A percentile compares a stretch with the other conserved stretches of the same genome.
These are phyloP conservation scores for Verticillium longisporum DNA, from an alignment of 2,329 filamentous ascomycete genomes.

Conservation along the genomic window DNA sequence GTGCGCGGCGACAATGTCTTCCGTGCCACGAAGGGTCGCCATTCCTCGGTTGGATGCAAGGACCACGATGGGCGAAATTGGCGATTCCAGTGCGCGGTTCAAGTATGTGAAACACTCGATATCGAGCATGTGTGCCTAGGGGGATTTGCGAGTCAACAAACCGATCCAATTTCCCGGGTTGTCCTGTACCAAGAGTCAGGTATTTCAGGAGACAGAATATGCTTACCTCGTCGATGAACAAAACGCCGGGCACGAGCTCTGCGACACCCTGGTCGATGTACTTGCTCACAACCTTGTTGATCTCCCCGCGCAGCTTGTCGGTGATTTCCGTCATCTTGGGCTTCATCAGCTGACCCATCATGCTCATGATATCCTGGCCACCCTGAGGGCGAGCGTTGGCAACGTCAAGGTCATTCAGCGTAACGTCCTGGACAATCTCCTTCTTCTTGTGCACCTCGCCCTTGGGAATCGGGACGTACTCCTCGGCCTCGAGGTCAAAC, in stretches of 20 bases:
- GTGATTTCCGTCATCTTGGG: slow-evolving; percentile 99
- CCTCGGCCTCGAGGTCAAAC: slow-evolving; percentile 96
- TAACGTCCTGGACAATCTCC: slow-evolving; percentile 98
- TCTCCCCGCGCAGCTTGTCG: slow-evolving; percentile 89
- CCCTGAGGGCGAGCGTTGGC: slow-evolving; percentile 93
- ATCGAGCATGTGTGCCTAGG: slow-evolving; percentile 95
- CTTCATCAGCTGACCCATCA: slow-evolving; percentile 99
- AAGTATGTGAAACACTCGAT: slow-evolving; percentile 99
- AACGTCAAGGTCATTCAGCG: slow-evolving; percentile 91
- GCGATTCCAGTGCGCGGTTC: slow-evolving; percentile 93
- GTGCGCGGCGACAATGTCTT: slow-evolving; percentile 78
- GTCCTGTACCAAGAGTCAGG: neutral
- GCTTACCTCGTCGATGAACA: slow-evolving; percentile 94
- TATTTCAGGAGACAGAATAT: neutral
- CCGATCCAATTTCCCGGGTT: neutral
- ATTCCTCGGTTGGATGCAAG: slow-evolving; percentile 94
- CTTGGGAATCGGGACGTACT: slow-evolving; percentile 98
- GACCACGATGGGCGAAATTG: slow-evolving; percentile 93
- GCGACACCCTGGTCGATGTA: slow-evolving; percentile 98
- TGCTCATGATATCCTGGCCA: slow-evolving; percentile 99
- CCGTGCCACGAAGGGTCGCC: slow-evolving; percentile 84
- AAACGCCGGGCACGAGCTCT: slow-evolving; percentile 92
- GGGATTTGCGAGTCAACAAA: slow-evolving; percentile 88
- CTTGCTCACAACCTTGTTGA: slow-evolving; percentile 98
- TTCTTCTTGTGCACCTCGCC: slow-evolving; percentile 99